Evolutionary conservation across 2,329 filamentous ascomycete genomes (phyloP).

Genomic region (Ascochyta viciae-villosae): DNA sequence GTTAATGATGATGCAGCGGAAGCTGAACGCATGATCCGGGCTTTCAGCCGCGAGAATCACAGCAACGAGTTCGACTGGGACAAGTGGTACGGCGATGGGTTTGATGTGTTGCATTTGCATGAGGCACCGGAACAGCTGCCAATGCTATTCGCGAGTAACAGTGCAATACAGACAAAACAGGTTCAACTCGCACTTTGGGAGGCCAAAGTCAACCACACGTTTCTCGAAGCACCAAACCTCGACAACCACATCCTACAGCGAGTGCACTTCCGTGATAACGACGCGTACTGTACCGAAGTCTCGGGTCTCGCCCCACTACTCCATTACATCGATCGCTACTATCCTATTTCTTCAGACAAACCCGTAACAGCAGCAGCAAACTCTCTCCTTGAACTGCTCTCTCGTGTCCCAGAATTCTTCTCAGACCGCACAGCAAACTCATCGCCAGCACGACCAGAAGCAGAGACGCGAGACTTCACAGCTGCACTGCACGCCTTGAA

Average conservation of each 20-base stretch:
- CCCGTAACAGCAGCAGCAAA: slow-evolving; percentile 30
- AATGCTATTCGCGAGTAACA: slow-evolving; percentile 48
- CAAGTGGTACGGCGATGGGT: slow-evolving; percentile 76
- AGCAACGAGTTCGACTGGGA: slow-evolving; percentile 75
- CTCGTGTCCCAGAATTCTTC: slow-evolving; percentile 26
- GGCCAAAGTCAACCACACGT: slow-evolving; percentile 29
- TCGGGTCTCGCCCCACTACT: slow-evolving; percentile 34
- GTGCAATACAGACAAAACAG: slow-evolving; percentile 38
- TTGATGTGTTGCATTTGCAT: slow-evolving; percentile 76
- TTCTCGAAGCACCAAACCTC: slow-evolving; percentile 26
- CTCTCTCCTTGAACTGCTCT: slow-evolving; percentile 24
- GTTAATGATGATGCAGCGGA: slow-evolving; percentile 73
- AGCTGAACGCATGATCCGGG: slow-evolving; percentile 72
- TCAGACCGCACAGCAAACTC: slow-evolving; percentile 19
- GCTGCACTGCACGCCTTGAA: slow-evolving; percentile 28
- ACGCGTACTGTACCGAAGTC: slow-evolving; percentile 44
- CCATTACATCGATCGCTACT: slow-evolving; percentile 45
- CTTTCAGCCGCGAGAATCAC: slow-evolving; percentile 88
- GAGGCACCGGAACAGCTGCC: slow-evolving; percentile 40
- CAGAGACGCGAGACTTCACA: slow-evolving; percentile 17
- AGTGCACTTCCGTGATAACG: slow-evolving; percentile 44
- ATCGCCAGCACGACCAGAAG: neutral
- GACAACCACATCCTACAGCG: slow-evolving; percentile 25
- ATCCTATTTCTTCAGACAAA: slow-evolving; percentile 29
- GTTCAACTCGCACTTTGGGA: slow-evolving; percentile 43